phyloP scores from a whole-genome alignment of 179 eudicot genomes.

The Spinacia oleracea region DNA sequence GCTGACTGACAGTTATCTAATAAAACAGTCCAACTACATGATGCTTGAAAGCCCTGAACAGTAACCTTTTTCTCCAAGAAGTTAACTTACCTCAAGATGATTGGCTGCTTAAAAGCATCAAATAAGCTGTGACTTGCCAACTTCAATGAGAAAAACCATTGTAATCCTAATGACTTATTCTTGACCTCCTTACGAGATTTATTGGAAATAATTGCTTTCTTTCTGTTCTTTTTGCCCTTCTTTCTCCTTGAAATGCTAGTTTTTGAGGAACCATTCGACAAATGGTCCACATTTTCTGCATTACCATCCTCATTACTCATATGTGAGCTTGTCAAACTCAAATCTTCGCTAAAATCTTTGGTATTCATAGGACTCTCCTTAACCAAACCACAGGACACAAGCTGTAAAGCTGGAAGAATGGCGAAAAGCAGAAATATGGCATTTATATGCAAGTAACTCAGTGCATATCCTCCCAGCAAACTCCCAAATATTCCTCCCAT shows the following conservation, averaged over 20 bases:
- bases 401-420: constrained; percentile 73
- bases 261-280: constrained; percentile 39
- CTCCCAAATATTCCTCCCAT: constrained; percentile 92
- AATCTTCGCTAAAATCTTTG: constrained; percentile 32
- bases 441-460: constrained; percentile 55
- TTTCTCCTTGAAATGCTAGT: constrained; percentile 51
- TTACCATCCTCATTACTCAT: constrained; percentile 36
- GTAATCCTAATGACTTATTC: constrained; percentile 38
- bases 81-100: constrained; percentile 67
- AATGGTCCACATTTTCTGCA: constrained; percentile 32
- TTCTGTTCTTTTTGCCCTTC: constrained; percentile 51
- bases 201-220: constrained; percentile 24
- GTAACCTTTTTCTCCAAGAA: neutral
- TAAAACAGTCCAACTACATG: neutral
- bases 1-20: neutral
- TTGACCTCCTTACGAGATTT: constrained; percentile 34
- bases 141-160: constrained; percentile 65
- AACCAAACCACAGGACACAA: constrained; percentile 76
- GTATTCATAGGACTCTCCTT: constrained; percentile 46
- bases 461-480: constrained; percentile 82
- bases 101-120: constrained; percentile 76
- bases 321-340: constrained; percentile 33
- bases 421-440: constrained; percentile 76
- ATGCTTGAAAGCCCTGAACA: neutral
- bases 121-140: constrained; percentile 59